Percentiles rank a stretch among this genome's conserved stretches.
Conservation (phyloP, 1,284 basidiomycete genomes). For the Melampsora abietis-canadensis region DNA sequence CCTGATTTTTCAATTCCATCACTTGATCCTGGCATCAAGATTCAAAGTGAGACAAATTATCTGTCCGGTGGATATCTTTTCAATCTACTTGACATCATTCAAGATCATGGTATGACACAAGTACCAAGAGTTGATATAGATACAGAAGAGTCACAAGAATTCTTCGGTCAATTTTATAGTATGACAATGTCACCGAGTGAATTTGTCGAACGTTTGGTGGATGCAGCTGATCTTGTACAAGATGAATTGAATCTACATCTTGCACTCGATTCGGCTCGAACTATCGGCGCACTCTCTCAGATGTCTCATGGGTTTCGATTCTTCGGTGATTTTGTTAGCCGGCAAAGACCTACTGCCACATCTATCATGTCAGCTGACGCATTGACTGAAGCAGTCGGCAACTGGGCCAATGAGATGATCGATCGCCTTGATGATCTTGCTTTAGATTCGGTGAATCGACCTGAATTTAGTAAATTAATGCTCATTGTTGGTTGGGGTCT, state of each 20-base stretch:
- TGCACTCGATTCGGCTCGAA: conserved; percentile 21
- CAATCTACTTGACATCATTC: conserved; percentile 15
- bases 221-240: conserved; percentile 21
- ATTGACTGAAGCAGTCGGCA: conserved; percentile 1
- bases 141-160: not conserved
- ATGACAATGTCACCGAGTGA: conserved; percentile 12
- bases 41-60: conserved; percentile 19
- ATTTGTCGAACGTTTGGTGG: conserved; percentile 7
- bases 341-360: not conserved
- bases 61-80: conserved; percentile 19
- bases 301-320: conserved; percentile 21
- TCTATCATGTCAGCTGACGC: not conserved
- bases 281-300: conserved; percentile 11
- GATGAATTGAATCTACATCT: conserved; percentile 21
- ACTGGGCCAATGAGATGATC: conserved; percentile 12
- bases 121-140: conserved; percentile 6
- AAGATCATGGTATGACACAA: not conserved
- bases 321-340: not conserved
- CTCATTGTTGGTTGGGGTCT: conserved; percentile 29
- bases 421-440: conserved; percentile 33
- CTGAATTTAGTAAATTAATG: conserved; percentile 37
- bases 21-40: not conserved
- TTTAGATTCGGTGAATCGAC: conserved; percentile 27
- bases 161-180: conserved; percentile 18
- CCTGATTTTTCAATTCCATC: conserved; percentile 30